Percentiles rank a stretch among this genome's conserved stretches.
These are phyloP conservation scores for Prunus persica DNA, from an alignment of 306 rosid species.

Conservation along the genomic window DNA sequence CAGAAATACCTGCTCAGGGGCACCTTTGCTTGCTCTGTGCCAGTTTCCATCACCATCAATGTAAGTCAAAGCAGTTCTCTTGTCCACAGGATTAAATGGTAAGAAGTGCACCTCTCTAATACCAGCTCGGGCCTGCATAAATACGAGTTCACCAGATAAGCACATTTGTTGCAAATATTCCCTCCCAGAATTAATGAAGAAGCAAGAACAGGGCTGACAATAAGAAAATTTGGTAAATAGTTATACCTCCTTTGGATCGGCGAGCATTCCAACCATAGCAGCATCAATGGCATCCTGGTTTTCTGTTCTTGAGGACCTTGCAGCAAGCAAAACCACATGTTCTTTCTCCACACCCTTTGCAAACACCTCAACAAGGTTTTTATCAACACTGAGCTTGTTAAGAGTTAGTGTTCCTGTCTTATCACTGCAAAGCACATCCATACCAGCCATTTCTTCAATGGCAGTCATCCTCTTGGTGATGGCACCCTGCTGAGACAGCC, in stretches of 20 bases:
- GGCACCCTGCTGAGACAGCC: conserved; percentile 96
- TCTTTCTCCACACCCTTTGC: conserved; percentile 80
- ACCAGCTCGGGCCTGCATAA: conserved; percentile 83
- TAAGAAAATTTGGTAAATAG: conserved; percentile 4
- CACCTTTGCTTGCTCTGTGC: conserved; percentile 99
- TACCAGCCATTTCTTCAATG: conserved; percentile 98
- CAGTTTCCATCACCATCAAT: conserved; percentile 71
- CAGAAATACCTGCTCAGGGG: conserved; percentile 86
- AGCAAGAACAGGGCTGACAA: neutral
- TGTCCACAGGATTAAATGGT: conserved; percentile 95
- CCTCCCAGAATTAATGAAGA: neutral
- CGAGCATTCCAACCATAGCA: conserved; percentile 98
- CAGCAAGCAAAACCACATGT: conserved; percentile 80
- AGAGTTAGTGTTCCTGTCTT: conserved; percentile 97
- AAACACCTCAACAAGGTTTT: conserved; percentile 81
- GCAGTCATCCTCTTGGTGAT: conserved; percentile 99
- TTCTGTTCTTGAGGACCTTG: conserved; percentile 88
- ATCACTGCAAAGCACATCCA: conserved; percentile 99
- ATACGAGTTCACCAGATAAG: neutral
- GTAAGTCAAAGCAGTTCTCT: conserved; percentile 99
- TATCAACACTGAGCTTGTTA: conserved; percentile 89
- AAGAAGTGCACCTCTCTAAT: conserved; percentile 82
- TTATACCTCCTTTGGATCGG: conserved; percentile 93
- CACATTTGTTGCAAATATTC: conserved; percentile 1
- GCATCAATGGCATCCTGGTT: conserved; percentile 98